Evolutionary conservation across 768 basidiomycete species (phyloP), one percentile per base, ranked within the genome.

Genomic region (Psilocybe tampanensis): DNA sequence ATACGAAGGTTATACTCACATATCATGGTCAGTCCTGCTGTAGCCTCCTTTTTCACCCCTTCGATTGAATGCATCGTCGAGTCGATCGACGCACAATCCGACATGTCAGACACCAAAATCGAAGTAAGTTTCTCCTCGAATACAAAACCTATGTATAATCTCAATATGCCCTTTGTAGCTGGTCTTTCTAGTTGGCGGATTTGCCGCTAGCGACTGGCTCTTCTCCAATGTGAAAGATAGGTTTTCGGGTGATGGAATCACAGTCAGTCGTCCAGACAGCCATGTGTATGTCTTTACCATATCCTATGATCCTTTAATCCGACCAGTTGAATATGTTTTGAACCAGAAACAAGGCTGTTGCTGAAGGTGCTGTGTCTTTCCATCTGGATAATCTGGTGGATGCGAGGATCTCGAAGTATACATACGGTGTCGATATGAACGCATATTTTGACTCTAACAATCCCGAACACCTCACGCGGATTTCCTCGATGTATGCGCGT

Each of bases 151-250:
- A 21, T 17, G 11, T 44, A n/a, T 29, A 11, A 34, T n/a, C n/a
- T n/a, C n/a, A n/a, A n/a, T n/a, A n/a, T n/a, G n/a, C n/a, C n/a
- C n/a, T n/a, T n/a, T n/a, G n/a, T n/a, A 77, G 76, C 69, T 70
- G 8, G 69, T 77, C 12, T 72, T 76, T 41, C 73, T 85, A 2
- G 81, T 84, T 11, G 82, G 83, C 22, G 83, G 82, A 0, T 84
- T 83, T 60, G 79, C 78, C 8, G 79, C 80, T 0, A 82, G 77
- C 57, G 76, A 80, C 34, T 83, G 78, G 74, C 65, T 84, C 17
- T 78, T 74, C 58, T 60, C 71, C 1, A 67, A 73, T 51, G 68
- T 84, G 5, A 76, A 74, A 55, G 66, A 61, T 48, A 55, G 67
- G 4, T 67, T 83, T 23, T 67, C 68, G 1, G 55, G 67, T 1